Percentiles rank a stretch among this genome's conserved stretches.
Conservation (phyloP, 331 rosid genomes). For the Phaseolus coccineus region DNA sequence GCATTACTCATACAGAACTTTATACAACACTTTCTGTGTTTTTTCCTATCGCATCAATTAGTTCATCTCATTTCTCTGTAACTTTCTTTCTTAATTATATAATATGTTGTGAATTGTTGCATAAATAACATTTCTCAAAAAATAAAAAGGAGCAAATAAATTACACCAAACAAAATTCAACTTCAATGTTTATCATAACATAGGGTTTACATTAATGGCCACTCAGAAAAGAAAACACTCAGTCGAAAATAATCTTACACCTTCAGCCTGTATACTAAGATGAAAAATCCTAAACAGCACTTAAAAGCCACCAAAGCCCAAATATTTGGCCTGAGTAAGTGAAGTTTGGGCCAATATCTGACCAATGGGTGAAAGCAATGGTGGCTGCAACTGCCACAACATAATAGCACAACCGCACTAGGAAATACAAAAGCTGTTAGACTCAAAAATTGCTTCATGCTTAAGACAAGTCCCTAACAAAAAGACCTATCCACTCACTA, state of each 20-base stretch:
- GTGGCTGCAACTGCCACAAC: conserved; percentile 51
- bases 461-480: conserved; percentile 57
- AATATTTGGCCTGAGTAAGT: conserved; percentile 57
- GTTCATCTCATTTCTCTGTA: no score
- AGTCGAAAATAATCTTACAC: conserved; percentile 49
- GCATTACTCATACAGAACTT: no score
- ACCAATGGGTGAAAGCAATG: conserved; percentile 44
- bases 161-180: conserved; percentile 49
- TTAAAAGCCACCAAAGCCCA: conserved; percentile 55
- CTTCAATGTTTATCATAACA: conserved; percentile 41
- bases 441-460: conserved; percentile 65
- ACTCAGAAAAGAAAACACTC: conserved; percentile 42
- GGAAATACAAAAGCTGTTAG: conserved; percentile 59
- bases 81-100: no score
- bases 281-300: conserved; percentile 40
- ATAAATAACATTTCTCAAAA: not conserved
- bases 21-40: no score
- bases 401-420: conserved; percentile 51
- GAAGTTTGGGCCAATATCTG: conserved; percentile 41
- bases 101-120: not conserved
- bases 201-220: conserved; percentile 49
- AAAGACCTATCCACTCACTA: conserved; percentile 74
- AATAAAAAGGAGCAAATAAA: conserved; percentile 1
- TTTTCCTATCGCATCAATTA: no score
- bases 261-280: conserved; percentile 51